Percentiles rank a stretch among this genome's conserved stretches.
Evolutionary conservation across 2,329 filamentous ascomycete species (phyloP).

Genomic region (Hyphodiscus sp.): DNA sequence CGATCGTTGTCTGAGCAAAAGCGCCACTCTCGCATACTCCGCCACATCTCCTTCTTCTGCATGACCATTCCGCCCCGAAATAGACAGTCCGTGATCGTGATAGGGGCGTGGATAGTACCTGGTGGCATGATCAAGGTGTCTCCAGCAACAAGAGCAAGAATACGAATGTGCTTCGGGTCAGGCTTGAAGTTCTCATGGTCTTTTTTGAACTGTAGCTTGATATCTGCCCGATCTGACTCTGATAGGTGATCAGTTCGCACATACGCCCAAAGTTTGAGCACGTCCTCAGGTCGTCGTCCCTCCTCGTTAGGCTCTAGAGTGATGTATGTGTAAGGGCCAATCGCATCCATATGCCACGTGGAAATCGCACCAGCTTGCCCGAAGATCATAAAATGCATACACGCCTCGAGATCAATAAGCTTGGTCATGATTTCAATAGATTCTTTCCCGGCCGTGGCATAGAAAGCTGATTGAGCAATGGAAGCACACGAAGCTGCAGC

Average conservation of each 20-base stretch:
- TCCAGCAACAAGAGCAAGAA: constrained; percentile 7
- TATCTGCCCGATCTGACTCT: constrained; percentile 2
- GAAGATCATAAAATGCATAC: constrained; percentile 12
- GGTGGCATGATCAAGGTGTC: constrained; percentile 14
- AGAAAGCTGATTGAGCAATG: not conserved
- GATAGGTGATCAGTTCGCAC: constrained; percentile 3
- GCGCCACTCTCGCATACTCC: constrained; percentile 6
- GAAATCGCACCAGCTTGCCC: constrained; percentile 12
- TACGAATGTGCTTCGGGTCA: constrained; percentile 4
- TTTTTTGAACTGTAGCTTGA: constrained; percentile 4
- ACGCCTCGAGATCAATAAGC: constrained; percentile 9
- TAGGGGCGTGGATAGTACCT: constrained; percentile 12
- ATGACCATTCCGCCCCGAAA: constrained; percentile 13
- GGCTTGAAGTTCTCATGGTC: constrained; percentile 7
- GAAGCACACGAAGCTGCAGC: not conserved
- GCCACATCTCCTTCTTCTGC: constrained; percentile 8
- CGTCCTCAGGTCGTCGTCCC: not conserved
- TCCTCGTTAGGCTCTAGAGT: constrained; percentile 10
- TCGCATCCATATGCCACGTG: constrained; percentile 13
- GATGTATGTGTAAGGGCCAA: constrained; percentile 9
- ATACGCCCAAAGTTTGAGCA: constrained; percentile 12
- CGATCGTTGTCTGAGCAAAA: constrained; percentile 6
- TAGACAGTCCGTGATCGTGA: constrained; percentile 13
- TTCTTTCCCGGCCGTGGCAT: constrained; percentile 6
- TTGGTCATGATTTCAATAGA: constrained; percentile 6